Evolutionary conservation across 2,329 filamentous ascomycete species (phyloP).

Genomic region (Alternaria tenuissima): DNA sequence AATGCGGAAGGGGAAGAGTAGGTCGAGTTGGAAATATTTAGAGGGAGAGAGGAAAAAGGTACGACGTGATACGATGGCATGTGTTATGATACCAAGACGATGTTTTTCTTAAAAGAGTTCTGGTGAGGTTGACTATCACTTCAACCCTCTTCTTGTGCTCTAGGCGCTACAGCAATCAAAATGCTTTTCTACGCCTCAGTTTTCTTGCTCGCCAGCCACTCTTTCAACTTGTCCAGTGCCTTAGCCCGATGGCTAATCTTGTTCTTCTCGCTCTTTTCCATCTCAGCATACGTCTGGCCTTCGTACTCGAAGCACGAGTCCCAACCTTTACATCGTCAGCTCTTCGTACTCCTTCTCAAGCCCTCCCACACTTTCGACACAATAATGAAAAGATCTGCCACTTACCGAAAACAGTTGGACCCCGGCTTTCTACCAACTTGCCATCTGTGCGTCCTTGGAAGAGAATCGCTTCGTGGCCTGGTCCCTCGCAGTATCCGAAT

Average conservation of each 20-base stretch:
- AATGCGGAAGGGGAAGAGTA: constrained; percentile 36
- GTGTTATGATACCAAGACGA: constrained; percentile 9
- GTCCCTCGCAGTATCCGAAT: constrained; percentile 89
- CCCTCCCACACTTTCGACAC: background rate
- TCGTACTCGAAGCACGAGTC: constrained; percentile 96
- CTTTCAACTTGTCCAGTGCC: constrained; percentile 85
- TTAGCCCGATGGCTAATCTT: constrained; percentile 88
- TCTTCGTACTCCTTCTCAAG: background rate
- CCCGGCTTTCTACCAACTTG: constrained; percentile 84
- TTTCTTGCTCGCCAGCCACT: constrained; percentile 71
- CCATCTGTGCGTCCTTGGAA: constrained; percentile 92
- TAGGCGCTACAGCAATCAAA: background rate
- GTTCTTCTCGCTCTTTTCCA: constrained; percentile 89
- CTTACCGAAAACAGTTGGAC: constrained; percentile 83
- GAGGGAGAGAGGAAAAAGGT: background rate
- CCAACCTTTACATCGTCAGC: constrained; percentile 71
- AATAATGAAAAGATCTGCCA: background rate
- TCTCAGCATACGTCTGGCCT: constrained; percentile 89
- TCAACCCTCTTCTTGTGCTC: background rate
- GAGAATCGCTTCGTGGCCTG: constrained; percentile 81
- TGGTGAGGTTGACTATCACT: background rate
- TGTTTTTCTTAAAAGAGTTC: background rate
- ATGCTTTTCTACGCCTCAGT: constrained; percentile 25
- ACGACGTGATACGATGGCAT: background rate
- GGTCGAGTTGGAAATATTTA: background rate